Percentiles rank a stretch among this genome's conserved stretches.
Evolutionary conservation across 441 rosid species (phyloP).

Genomic region (Corymbia calophylla): DNA sequence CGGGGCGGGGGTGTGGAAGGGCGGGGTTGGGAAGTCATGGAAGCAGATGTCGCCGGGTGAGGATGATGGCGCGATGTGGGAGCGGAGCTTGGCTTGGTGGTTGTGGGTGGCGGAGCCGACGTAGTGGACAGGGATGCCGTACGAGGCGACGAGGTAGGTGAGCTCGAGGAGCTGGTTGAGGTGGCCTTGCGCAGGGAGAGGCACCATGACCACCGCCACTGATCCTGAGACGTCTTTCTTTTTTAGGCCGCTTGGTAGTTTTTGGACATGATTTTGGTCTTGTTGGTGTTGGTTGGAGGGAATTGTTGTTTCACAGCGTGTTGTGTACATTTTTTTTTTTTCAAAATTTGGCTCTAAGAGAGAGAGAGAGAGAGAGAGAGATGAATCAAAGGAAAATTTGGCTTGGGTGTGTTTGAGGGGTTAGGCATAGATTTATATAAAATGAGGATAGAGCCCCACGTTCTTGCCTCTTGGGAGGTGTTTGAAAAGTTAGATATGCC

Average conservation of each 20-base stretch:
- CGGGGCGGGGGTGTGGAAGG: conserved; percentile 25
- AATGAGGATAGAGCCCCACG: neutral
- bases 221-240: neutral
- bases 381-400: neutral
- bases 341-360: neutral
- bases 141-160: conserved; percentile 24
- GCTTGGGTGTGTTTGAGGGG: neutral
- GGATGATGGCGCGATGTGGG: conserved; percentile 18
- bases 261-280: neutral
- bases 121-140: conserved; percentile 33
- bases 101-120: conserved; percentile 37
- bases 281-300: neutral
- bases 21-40: conserved; percentile 34
- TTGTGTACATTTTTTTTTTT: neutral
- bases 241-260: neutral
- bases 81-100: conserved; percentile 38
- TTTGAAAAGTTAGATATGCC: neutral
- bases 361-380: neutral
- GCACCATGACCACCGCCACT: conserved; percentile 43
- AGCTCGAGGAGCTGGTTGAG: conserved; percentile 47
- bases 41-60: conserved; percentile 18
- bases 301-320: conserved; percentile 6
- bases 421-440: neutral
- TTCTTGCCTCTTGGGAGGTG: neutral
- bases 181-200: conserved; percentile 55